Evolutionary conservation across 371 early-diverging fungal genomes (phyloP).

Genomic region (Circinella minor): DNA sequence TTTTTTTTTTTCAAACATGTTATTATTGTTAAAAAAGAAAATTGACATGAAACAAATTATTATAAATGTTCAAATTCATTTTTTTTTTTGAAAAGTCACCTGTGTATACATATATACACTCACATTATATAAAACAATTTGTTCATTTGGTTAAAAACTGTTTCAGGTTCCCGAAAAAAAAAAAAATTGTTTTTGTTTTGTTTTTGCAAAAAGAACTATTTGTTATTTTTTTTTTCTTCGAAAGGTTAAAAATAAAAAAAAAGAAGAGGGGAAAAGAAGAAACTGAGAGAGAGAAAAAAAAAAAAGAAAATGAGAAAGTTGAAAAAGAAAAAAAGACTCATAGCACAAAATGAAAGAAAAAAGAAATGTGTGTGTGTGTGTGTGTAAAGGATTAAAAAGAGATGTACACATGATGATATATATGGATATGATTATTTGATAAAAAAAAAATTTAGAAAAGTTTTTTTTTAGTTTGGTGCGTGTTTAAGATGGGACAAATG

Average conservation of each 20-base stretch:
- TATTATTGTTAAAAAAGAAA: too few relatives aligned
- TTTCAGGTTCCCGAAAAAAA: not conserved
- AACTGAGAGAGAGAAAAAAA: not conserved
- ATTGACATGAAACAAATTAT: not conserved
- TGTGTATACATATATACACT: too few relatives aligned
- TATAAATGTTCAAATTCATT: too few relatives aligned
- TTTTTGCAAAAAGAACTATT: not conserved
- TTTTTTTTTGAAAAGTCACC: too few relatives aligned
- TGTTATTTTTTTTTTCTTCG: not conserved
- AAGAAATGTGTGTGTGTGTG: not conserved
- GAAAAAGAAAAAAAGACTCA: not conserved
- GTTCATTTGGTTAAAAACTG: not conserved
- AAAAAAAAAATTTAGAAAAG: not conserved
- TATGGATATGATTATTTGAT: not conserved
- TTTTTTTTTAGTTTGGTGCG: not conserved
- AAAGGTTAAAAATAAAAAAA: not conserved
- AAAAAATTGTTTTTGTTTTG: not conserved
- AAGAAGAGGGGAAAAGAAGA: not conserved
- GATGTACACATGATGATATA: slow-evolving; percentile 1
- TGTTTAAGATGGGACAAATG: too few relatives aligned
- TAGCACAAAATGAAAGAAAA: not conserved
- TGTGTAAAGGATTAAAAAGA: not conserved
- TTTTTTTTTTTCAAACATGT: too few relatives aligned
- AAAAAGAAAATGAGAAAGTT: not conserved
- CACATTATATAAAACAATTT: too few relatives aligned